These are phyloP conservation scores for Chalciporus chontae DNA, from an alignment of 768 basidiomycete species.

Conservation along the genomic window DNA sequence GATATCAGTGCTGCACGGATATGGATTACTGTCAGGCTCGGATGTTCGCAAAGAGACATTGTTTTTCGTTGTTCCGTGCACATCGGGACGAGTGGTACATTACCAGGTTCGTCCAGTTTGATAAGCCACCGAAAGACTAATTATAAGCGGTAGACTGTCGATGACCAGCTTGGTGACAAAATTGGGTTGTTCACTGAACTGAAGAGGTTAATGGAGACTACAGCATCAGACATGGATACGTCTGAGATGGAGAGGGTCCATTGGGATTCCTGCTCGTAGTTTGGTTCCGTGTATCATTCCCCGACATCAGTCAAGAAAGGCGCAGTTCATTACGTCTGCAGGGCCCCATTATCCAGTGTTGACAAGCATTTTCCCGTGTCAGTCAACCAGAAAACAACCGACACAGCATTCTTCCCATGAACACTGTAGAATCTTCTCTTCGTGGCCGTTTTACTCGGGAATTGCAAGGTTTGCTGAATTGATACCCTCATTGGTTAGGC, in stretches of 20 bases:
- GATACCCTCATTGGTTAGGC: no score
- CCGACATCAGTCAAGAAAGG: no score
- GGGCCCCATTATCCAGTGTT: no score
- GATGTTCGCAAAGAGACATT: conserved; percentile 49
- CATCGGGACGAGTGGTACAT: conserved; percentile 69
- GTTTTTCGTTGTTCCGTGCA: conserved; percentile 74
- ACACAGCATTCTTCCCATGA: no score
- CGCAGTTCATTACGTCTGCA: no score
- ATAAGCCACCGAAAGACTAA: neutral
- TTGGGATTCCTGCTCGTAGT: conserved; percentile 3
- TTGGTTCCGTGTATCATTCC: no score
- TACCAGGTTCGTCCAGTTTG: conserved; percentile 52
- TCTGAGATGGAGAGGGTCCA: conserved; percentile 5
- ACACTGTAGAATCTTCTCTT: no score
- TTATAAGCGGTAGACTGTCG: neutral
- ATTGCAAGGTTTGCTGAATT: no score
- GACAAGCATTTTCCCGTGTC: no score
- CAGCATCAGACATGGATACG: conserved; percentile 11
- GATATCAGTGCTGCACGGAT: no score
- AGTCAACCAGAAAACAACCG: no score
- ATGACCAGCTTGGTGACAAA: conserved; percentile 46
- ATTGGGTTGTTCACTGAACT: conserved; percentile 14
- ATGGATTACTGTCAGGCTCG: neutral
- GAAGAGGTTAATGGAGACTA: conserved; percentile 20
- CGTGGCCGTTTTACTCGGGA: no score